These are phyloP conservation scores for Lactuca saligna DNA, from an alignment of 129 eudicot genomes.

Conservation along the genomic window DNA sequence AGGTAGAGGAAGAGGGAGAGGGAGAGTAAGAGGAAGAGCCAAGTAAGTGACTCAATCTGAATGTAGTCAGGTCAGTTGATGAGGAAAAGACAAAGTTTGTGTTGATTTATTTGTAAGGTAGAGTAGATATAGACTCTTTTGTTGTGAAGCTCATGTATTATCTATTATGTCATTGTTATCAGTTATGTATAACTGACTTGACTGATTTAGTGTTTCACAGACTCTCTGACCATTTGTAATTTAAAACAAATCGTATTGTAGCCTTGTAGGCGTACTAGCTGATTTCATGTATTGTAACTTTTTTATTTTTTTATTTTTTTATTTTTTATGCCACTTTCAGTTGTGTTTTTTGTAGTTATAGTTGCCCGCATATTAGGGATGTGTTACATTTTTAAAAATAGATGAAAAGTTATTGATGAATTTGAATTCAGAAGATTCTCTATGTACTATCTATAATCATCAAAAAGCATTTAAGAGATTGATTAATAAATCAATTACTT, in stretches of 20 bases:
- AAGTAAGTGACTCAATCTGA: conserved; percentile 22
- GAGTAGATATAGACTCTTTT: conserved; percentile 30
- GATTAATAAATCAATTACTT: not conserved
- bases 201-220: conserved; percentile 17
- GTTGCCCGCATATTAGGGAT: not conserved
- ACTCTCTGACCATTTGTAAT: conserved; percentile 31
- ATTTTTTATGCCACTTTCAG: not conserved
- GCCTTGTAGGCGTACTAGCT: conserved; percentile 1
- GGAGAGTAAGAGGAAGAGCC: not conserved
- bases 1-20: conserved; percentile 25
- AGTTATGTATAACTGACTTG: not conserved
- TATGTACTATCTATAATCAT: not conserved
- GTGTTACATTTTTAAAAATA: too few relatives aligned
- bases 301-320: not conserved
- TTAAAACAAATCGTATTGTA: conserved; percentile 6
- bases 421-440: too few relatives aligned
- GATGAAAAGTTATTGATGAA: not conserved
- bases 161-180: too few relatives aligned
- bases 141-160: conserved; percentile 6
- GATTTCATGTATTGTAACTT: conserved; percentile 18
- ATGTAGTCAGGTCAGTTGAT: conserved; percentile 9
- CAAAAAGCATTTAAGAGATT: not conserved
- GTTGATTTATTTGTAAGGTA: conserved; percentile 17
- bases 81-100: conserved; percentile 24
- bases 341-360: not conserved